phyloP scores from a whole-genome alignment of 805 yeast species.

The Yamadazyma philogaea region DNA sequence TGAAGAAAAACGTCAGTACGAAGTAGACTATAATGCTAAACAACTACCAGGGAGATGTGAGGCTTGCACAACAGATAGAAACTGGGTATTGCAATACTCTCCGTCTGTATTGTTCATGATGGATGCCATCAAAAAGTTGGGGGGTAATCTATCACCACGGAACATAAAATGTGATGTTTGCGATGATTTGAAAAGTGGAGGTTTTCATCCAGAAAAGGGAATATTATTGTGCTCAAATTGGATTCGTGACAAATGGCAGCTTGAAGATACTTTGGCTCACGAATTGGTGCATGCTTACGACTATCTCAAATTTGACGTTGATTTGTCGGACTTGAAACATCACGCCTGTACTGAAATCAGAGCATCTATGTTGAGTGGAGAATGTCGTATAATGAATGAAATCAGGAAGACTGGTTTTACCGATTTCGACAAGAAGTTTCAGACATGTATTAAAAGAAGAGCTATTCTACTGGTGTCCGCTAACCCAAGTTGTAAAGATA shows the following conservation, averaged over 20 bases:
- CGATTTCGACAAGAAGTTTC: conserved; percentile 76
- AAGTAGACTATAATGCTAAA: conserved; percentile 49
- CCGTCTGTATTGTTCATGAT: conserved; percentile 87
- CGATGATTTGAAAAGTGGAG: conserved; percentile 81
- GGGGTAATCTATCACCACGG: conserved; percentile 43
- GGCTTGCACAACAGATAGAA: conserved; percentile 68
- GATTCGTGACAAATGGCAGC: conserved; percentile 66
- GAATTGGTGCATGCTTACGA: conserved; percentile 94
- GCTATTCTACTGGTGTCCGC: conserved; percentile 82
- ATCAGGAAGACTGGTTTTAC: conserved; percentile 54
- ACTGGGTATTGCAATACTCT: conserved; percentile 75
- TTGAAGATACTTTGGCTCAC: conserved; percentile 90
- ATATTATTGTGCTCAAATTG: conserved; percentile 84
- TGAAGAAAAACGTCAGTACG: conserved; percentile 54
- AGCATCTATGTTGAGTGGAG: conserved; percentile 91
- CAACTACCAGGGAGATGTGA: conserved; percentile 53
- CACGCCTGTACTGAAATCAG: conserved; percentile 97
- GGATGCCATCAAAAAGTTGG: conserved; percentile 71
- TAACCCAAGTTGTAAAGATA: conserved; percentile 76
- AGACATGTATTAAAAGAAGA: conserved; percentile 83
- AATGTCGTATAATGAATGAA: conserved; percentile 87
- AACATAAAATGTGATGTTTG: conserved; percentile 80
- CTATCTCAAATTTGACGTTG: conserved; percentile 80
- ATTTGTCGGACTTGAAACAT: conserved; percentile 80
- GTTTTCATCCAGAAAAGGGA: conserved; percentile 88